A percentile compares a stretch with the other conserved stretches of the same genome.
Evolutionary conservation across 1,284 basidiomycete genomes (phyloP).

Genomic region (Sanguinoderma infundibulare): DNA sequence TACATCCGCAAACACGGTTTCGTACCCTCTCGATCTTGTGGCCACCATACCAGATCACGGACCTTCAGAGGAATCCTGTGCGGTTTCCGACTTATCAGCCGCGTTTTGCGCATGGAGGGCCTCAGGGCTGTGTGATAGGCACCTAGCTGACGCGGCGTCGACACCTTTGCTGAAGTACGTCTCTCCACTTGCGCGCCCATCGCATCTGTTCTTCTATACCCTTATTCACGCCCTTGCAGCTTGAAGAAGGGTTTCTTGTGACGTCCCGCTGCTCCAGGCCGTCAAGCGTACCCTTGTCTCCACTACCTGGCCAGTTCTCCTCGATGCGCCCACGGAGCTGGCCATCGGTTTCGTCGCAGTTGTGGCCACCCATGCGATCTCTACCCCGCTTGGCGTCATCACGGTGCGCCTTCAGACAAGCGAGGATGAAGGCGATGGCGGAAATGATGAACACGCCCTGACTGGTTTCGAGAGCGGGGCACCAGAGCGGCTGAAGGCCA

Average conservation of each 20-base stretch:
- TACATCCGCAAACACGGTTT: slow-evolving; percentile 53
- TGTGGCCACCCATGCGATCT: slow-evolving; percentile 54
- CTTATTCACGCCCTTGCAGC: slow-evolving; percentile 35
- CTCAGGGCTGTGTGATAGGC: slow-evolving; percentile 51
- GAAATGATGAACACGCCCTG: slow-evolving; percentile 8
- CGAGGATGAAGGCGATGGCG: slow-evolving; percentile 37
- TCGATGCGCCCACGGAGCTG: slow-evolving; percentile 49
- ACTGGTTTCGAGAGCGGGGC: no score
- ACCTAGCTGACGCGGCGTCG: slow-evolving; percentile 54
- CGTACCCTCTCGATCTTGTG: slow-evolving; percentile 59
- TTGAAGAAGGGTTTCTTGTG: slow-evolving; percentile 17
- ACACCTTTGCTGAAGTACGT: slow-evolving; percentile 57
- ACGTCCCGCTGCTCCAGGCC: slow-evolving; percentile 8
- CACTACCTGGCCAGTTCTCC: slow-evolving; percentile 22
- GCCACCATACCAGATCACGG: slow-evolving; percentile 45
- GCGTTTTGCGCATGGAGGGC: slow-evolving; percentile 46
- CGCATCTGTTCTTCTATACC: no score
- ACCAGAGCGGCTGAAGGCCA: background rate
- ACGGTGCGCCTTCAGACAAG: slow-evolving; percentile 54
- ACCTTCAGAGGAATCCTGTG: slow-evolving; percentile 39
- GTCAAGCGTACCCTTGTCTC: slow-evolving; percentile 19
- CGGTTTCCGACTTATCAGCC: slow-evolving; percentile 40
- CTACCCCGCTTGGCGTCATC: slow-evolving; percentile 56
- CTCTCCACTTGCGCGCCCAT: no score
- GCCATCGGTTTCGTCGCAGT: slow-evolving; percentile 56